Percentiles rank a stretch among this genome's conserved stretches.
Evolutionary conservation across 2,329 filamentous ascomycete genomes (phyloP).

Genomic region (Hymenotorrendiella dingleyae): DNA sequence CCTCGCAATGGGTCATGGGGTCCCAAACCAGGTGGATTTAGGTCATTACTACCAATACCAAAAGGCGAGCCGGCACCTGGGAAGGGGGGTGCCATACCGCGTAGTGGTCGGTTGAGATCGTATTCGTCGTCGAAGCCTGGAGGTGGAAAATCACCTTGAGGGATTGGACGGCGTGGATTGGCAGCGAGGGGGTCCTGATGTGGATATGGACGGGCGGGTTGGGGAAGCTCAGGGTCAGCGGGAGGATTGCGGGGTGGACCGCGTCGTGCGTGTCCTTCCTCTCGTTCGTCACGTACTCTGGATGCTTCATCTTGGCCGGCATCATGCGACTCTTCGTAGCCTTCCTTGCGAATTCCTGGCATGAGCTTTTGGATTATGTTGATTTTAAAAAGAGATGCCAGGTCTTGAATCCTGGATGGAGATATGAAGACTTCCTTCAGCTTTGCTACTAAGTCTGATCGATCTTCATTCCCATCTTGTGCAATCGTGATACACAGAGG

Average conservation of each 20-base stretch:
- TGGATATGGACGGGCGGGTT: slow-evolving; percentile 62
- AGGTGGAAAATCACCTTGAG: slow-evolving; percentile 70
- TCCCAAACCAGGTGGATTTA: slow-evolving; percentile 81
- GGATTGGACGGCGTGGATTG: slow-evolving; percentile 56
- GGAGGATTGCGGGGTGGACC: slow-evolving; percentile 36
- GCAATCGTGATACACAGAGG: slow-evolving; percentile 50
- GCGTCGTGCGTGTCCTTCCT: slow-evolving; percentile 37
- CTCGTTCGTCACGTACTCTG: slow-evolving; percentile 37
- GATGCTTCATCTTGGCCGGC: slow-evolving; percentile 36
- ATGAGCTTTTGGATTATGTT: slow-evolving; percentile 80
- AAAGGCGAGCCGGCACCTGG: slow-evolving; percentile 46
- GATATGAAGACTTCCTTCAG: slow-evolving; percentile 68
- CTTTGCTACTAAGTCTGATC: slow-evolving; percentile 41
- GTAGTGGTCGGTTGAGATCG: slow-evolving; percentile 66
- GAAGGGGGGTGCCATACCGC: slow-evolving; percentile 36
- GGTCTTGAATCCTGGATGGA: slow-evolving; percentile 58
- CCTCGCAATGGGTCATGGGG: slow-evolving; percentile 76
- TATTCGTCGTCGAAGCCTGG: slow-evolving; percentile 93
- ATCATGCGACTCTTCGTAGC: slow-evolving; percentile 56
- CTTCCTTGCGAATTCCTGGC: slow-evolving; percentile 70
- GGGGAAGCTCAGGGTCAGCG: slow-evolving; percentile 42
- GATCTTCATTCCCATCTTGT: slow-evolving; percentile 44
- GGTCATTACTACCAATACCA: slow-evolving; percentile 76
- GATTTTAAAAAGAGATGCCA: slow-evolving; percentile 67
- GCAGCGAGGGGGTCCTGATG: slow-evolving; percentile 60